Base-by-base conservation (phyloP, 768 basidiomycete genomes). In the Suillus variegatus region DNA sequence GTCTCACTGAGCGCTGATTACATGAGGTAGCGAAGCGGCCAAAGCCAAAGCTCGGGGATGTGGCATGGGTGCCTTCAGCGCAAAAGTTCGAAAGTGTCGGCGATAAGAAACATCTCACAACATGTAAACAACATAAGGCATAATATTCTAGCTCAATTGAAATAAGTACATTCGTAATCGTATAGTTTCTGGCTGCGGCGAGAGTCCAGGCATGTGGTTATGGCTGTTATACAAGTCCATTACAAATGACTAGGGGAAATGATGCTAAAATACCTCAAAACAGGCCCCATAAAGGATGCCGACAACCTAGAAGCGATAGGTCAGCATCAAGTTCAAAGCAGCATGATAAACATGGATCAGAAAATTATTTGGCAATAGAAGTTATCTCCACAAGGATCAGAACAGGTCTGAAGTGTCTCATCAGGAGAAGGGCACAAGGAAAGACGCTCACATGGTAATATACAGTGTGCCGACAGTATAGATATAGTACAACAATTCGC, bases 391-490 rank as follows among this genome's bases (percentile, higher is more conserved):
- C 62, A 63, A 41, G 35, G 62, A 43, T 56, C 62, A 63, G 62
- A 63, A 63, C 62, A 63, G 62, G 62, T 63, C 62, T 63, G 62
- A 63, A 63, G 40, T 63, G 22, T 63, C 22, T 61, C 62, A 60
- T 63, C 62, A 25, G n/a, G 14, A 32, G n/a, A 60, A 41, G 13
- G 32, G 14, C 13, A n/a, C 8, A 60, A 57, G 38, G 8, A 63
- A 55, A n/a, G 52, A 32, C 1, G 4, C 62, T 63, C 62, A 63
- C 62, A 41, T 38, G 55, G 60, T 60, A 25, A 57, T 40, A 43
- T 63, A 63, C 62, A 62, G 56, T 60, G 51, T 10, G 38, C 28
- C 58, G 12, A 43, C 38, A 7, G 25, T 10, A 43, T 41, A 28
- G 10, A 43, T 20, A 60, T 32, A 6, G 6, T 60, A 60, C 58